Evolutionary conservation across 805 yeast species (phyloP).

Genomic region (Pichia sporocuriosa): DNA sequence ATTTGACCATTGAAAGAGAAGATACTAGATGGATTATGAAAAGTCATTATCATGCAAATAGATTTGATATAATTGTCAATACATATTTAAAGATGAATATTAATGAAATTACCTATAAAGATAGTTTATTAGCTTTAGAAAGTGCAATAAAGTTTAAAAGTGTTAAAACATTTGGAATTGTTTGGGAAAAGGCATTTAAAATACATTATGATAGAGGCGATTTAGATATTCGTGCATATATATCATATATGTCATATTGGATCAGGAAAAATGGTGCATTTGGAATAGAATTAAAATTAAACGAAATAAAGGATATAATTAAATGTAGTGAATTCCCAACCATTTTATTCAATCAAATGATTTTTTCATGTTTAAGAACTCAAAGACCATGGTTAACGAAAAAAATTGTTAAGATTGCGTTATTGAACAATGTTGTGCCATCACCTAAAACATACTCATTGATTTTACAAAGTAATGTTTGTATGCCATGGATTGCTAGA

Average conservation of each 20-base stretch:
- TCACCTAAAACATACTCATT: conserved; percentile 26
- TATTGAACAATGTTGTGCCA: conserved; percentile 12
- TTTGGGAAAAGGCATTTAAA: conserved; percentile 17
- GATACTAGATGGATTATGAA: conserved; percentile 23
- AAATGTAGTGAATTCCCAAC: conserved; percentile 17
- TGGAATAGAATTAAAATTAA: conserved; percentile 14
- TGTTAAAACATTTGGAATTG: conserved; percentile 13
- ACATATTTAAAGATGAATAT: conserved; percentile 11
- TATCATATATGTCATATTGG: conserved; percentile 18
- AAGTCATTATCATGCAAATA: conserved; percentile 20
- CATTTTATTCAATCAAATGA: conserved; percentile 22
- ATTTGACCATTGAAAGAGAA: conserved; percentile 11
- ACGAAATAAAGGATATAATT: conserved; percentile 12
- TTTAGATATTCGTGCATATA: conserved; percentile 17
- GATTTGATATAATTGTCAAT: conserved; percentile 20
- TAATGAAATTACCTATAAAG: conserved; percentile 13
- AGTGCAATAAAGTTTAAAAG: conserved; percentile 17
- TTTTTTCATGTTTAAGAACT: conserved; percentile 19
- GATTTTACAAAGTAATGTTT: conserved; percentile 21
- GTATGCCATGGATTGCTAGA: conserved; percentile 12
- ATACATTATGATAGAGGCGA: conserved; percentile 10
- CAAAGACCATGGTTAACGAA: conserved; percentile 17
- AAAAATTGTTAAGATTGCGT: conserved; percentile 16
- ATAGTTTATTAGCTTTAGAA: conserved; percentile 19
- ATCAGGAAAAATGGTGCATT: conserved; percentile 15